Evolutionary conservation across 345 rosid species (phyloP).

Genomic region (Triadica sebifera): DNA sequence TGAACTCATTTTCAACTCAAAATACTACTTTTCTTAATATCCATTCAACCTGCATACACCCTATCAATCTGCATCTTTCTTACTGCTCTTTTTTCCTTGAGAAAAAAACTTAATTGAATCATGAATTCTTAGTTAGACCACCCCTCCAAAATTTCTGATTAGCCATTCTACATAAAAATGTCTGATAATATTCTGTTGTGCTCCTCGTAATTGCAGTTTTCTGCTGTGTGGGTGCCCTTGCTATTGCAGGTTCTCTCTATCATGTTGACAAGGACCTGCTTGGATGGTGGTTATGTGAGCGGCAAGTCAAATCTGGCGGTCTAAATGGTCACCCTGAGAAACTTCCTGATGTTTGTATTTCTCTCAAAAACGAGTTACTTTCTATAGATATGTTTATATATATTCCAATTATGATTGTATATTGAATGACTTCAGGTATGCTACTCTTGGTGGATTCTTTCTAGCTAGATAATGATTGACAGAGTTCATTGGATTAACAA

Average conservation of each 20-base stretch:
- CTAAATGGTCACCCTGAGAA: slow-evolving; percentile 92
- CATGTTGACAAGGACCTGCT: slow-evolving; percentile 89
- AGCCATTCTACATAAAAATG: neutral
- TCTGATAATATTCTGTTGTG: neutral
- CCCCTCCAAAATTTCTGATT: no score
- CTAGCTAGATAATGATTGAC: slow-evolving; percentile 87
- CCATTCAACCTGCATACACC: neutral
- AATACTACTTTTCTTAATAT: neutral
- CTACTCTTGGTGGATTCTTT: slow-evolving; percentile 95
- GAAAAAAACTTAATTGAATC: no score
- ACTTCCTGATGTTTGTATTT: slow-evolving; percentile 66
- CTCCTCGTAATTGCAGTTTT: slow-evolving; percentile 52
- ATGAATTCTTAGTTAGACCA: no score
- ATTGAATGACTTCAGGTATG: slow-evolving; percentile 51
- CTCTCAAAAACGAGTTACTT: neutral
- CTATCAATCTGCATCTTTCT: neutral
- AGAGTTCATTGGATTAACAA: slow-evolving; percentile 83
- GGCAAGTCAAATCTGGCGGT: slow-evolving; percentile 79
- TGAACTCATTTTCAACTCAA: neutral
- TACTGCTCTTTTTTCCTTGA: neutral
- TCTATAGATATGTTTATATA: slow-evolving; percentile 1
- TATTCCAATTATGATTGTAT: slow-evolving; percentile 8
- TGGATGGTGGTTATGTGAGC: slow-evolving; percentile 95
- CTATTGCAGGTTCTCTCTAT: slow-evolving; percentile 76
- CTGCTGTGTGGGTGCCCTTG: slow-evolving; percentile 95